Conservation (phyloP, 164 flowering plant genomes). For the Berberis vulgaris region DNA sequence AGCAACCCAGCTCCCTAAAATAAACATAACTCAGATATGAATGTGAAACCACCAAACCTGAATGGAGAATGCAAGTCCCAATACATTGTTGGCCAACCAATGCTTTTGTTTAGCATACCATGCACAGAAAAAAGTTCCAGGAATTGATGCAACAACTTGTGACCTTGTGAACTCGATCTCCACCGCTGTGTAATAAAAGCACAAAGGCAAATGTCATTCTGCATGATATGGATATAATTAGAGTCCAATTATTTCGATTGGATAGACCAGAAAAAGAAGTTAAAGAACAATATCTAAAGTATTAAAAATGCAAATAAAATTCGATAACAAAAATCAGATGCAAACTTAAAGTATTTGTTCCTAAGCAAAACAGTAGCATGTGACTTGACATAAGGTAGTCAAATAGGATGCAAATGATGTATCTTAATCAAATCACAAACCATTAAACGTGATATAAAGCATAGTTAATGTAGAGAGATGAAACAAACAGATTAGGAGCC, state of each 20-base stretch:
- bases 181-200: constrained; percentile 58
- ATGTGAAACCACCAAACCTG: constrained; percentile 46
- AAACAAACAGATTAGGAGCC: background rate
- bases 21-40: background rate
- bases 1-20: background rate
- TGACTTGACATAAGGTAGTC: too few relatives aligned
- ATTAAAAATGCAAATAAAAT: too few relatives aligned
- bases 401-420: too few relatives aligned
- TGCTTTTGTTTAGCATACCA: constrained; percentile 96
- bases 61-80: constrained; percentile 93
- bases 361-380: too few relatives aligned
- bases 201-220: constrained; percentile 32
- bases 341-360: too few relatives aligned
- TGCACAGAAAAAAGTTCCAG: constrained; percentile 91
- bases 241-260: constrained; percentile 10
- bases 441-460: background rate
- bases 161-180: constrained; percentile 92
- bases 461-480: background rate
- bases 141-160: constrained; percentile 84
- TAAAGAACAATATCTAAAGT: too few relatives aligned
- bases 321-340: too few relatives aligned
- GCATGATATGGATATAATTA: constrained; percentile 21
- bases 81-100: constrained; percentile 89
- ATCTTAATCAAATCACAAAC: too few relatives aligned
- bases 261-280: background rate